phyloP scores from a whole-genome alignment of 202 grass and related monocot species.

The Bolboschoenoplectus hybrid region DNA sequence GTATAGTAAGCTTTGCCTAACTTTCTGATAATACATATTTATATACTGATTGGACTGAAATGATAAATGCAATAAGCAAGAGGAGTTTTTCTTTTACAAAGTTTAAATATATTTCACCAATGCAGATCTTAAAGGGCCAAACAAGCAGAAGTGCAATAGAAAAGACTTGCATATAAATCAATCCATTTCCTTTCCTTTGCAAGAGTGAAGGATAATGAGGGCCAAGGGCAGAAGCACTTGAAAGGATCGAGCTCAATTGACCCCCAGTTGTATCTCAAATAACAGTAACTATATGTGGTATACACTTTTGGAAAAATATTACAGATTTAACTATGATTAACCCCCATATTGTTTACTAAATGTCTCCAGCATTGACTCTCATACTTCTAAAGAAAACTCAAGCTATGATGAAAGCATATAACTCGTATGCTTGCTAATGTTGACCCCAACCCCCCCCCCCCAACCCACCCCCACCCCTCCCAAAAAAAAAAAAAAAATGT shows the following conservation, averaged over 20 bases:
- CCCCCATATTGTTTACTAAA: background rate
- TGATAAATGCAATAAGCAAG: background rate
- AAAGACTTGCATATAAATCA: background rate
- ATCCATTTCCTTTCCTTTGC: background rate
- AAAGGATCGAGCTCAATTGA: background rate
- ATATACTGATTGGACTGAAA: background rate
- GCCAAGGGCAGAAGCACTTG: background rate
- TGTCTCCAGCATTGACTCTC: background rate
- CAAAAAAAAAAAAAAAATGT: too few relatives aligned
- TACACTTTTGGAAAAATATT: background rate
- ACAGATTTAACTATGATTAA: background rate
- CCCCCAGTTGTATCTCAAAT: background rate
- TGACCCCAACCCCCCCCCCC: background rate
- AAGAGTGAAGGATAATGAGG: background rate
- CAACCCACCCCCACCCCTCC: too few relatives aligned
- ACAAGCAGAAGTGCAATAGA: background rate
- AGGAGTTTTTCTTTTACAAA: background rate
- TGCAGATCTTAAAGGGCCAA: background rate
- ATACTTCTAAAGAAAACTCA: conserved; percentile 1
- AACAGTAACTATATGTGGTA: background rate
- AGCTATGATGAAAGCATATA: background rate
- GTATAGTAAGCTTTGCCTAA: background rate
- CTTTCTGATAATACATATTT: background rate
- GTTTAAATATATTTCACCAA: background rate
- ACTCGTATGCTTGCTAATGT: background rate